Conservation (phyloP, 176 grass and related monocot genomes). For the Triticum urartu region DNA sequence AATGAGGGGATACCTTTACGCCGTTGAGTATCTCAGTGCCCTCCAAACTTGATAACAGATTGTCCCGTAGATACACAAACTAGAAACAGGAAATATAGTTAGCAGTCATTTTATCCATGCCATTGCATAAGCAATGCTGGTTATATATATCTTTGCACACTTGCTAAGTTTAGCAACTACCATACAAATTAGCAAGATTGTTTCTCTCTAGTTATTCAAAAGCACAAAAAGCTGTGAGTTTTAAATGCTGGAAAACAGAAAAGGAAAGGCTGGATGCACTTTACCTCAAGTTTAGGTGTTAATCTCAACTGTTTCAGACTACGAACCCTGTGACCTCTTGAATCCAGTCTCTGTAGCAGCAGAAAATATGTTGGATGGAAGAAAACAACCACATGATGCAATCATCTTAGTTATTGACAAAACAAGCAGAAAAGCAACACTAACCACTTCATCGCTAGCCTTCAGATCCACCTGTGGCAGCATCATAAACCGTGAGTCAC, state of each 20-base stretch:
- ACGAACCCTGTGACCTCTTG: slow-evolving; percentile 80
- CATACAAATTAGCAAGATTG: background rate
- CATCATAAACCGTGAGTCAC: slow-evolving; percentile 84
- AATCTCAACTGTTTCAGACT: slow-evolving; percentile 76
- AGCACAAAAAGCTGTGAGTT: slow-evolving; percentile 7
- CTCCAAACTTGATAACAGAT: slow-evolving; percentile 86
- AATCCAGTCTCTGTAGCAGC: slow-evolving; percentile 74
- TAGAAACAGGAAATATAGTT: slow-evolving; percentile 38
- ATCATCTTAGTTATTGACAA: slow-evolving; percentile 20
- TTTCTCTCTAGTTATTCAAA: slow-evolving; percentile 29
- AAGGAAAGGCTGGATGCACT: slow-evolving; percentile 22
- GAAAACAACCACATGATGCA: background rate
- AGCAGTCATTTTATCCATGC: background rate
- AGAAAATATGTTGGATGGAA: slow-evolving; percentile 15
- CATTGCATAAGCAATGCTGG: background rate
- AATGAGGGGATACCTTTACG: slow-evolving; percentile 67
- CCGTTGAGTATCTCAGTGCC: slow-evolving; percentile 80
- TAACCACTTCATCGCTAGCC: slow-evolving; percentile 81
- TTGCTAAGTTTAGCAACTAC: slow-evolving; percentile 10
- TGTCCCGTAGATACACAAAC: slow-evolving; percentile 99
- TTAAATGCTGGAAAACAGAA: background rate
- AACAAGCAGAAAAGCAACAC: slow-evolving; percentile 33
- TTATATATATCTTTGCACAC: slow-evolving; percentile 8
- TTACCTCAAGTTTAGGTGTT: slow-evolving; percentile 77
- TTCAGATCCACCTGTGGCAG: slow-evolving; percentile 93